phyloP scores from a whole-genome alignment of 2,329 filamentous ascomycete genomes.

The Zymoseptoria tritici region DNA sequence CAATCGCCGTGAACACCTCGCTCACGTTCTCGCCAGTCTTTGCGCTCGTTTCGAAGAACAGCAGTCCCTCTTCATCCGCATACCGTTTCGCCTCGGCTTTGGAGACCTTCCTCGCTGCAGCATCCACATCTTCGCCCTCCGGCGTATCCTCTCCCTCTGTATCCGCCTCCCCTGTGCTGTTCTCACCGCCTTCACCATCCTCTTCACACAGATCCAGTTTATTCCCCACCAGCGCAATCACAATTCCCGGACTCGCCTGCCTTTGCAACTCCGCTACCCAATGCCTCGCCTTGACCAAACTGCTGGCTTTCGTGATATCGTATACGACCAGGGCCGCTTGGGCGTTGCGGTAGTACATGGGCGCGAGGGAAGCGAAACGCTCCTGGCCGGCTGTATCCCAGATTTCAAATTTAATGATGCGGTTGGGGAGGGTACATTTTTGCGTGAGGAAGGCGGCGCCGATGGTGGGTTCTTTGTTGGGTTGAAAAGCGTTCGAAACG shows the following conservation, averaged over 20 bases:
- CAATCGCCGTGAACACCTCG: conserved; percentile 96
- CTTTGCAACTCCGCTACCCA: conserved; percentile 97
- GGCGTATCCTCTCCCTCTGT: conserved; percentile 43
- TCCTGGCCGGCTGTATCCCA: conserved; percentile 99
- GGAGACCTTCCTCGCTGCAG: conserved; percentile 75
- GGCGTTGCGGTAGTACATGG: conserved; percentile 99
- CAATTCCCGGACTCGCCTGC: conserved; percentile 91
- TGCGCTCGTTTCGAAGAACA: conserved; percentile 97
- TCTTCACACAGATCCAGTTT: conserved; percentile 74
- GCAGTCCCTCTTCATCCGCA: conserved; percentile 83
- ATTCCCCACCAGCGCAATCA: conserved; percentile 95
- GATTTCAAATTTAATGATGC: conserved; percentile 66
- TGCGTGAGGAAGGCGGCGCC: conserved; percentile 97
- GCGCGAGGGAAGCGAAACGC: conserved; percentile 89
- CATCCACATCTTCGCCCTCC: conserved; percentile 37
- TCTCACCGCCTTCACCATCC: conserved; percentile 42
- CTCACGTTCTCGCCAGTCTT: conserved; percentile 93
- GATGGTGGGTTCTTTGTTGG: conserved; percentile 99
- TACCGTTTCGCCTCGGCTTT: conserved; percentile 89
- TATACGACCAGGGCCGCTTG: conserved; percentile 97
- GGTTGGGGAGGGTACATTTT: conserved; percentile 90
- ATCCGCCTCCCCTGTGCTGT: conserved; percentile 37
- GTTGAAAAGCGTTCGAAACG: conserved; percentile 99
- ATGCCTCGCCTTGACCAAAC: conserved; percentile 93
- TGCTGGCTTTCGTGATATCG: conserved; percentile 94